Evolutionary conservation across 2,329 filamentous ascomycete genomes (phyloP), one percentile per base, ranked within the genome.

Genomic region (Alternaria longipes): DNA sequence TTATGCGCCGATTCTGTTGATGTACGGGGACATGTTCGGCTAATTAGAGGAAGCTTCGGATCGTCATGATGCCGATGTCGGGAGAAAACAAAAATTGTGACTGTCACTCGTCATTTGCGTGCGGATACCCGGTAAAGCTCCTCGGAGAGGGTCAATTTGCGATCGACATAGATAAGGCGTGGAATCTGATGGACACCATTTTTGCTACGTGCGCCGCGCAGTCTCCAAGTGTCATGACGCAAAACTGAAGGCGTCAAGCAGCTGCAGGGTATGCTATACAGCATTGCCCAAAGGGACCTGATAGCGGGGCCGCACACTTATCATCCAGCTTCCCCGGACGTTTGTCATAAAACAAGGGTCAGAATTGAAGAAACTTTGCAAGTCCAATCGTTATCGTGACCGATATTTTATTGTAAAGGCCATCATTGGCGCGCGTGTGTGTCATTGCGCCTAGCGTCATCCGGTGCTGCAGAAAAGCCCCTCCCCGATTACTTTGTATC

Each of bases 281-380:
- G 56, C 56, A 60, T 58, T 60, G 63, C 24, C 49, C 53, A 59
- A 46, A 36, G 30, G 38, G 47, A 40, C 50, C 20, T 30, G 47
- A 51, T 57, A 58, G 63, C 55, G 63, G 65, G 56, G 46, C 60
- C 18, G n/a, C 34, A 41, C 46, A 56, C 22, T 18, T 40, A 54
- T 52, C 42, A 9, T 24, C 8, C 18, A 20, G 41, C 28, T 26
- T 34, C 51, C 51, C 40, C 51, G 34, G 51, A 36, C n/a, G 30
- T 50, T 50, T 50, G 46, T 50, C 32, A 18, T 26, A 38, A 20
- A 18, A 26, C 34, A 24, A 36, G 46, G 46, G 22, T 38, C 32
- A 24, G 14, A 24, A 30, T 8, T 50, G 46, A 50, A 45, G 41
- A 44, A 54, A 54, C 41, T 45, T 54, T 42, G 40, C 30, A 20